phyloP scores from a whole-genome alignment of 306 rosid genomes.

The Adenanthera pavonina region DNA sequence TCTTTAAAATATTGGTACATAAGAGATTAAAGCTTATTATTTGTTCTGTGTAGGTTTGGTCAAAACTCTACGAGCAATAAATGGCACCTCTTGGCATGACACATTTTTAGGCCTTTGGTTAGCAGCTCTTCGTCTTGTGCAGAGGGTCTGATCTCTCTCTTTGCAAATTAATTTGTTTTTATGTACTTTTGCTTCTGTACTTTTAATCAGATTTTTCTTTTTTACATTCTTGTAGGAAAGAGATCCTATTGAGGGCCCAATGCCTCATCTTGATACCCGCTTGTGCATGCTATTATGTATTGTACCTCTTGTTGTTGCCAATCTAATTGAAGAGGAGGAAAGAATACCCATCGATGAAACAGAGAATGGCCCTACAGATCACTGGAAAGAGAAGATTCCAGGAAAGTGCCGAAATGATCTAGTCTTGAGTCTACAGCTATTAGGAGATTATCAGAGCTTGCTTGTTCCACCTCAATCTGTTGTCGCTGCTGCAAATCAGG shows the following conservation, averaged over 20 bases:
- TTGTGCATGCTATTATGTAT: constrained; percentile 87
- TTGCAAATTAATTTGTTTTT: neutral
- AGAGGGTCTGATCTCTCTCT: constrained; percentile 65
- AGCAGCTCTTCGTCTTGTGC: constrained; percentile 90
- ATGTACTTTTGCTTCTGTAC: neutral
- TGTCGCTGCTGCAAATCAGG: constrained; percentile 83
- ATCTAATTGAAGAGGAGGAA: constrained; percentile 88
- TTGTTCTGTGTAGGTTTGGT: constrained; percentile 63
- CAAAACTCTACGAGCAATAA: constrained; percentile 81
- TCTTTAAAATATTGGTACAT: constrained; percentile 29
- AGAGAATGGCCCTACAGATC: constrained; percentile 51
- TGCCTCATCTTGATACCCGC: constrained; percentile 94
- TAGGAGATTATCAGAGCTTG: constrained; percentile 89
- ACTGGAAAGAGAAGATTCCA: constrained; percentile 65
- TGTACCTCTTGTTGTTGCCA: constrained; percentile 81
- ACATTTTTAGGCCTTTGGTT: constrained; percentile 93
- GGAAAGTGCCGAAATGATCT: constrained; percentile 67
- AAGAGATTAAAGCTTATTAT: constrained; percentile 1
- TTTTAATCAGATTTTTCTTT: neutral
- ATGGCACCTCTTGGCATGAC: constrained; percentile 88
- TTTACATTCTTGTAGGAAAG: constrained; percentile 68
- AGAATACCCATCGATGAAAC: constrained; percentile 51
- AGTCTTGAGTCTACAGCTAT: constrained; percentile 75
- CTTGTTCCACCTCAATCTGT: constrained; percentile 79
- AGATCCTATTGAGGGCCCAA: constrained; percentile 96